These are phyloP conservation scores for Aspergillus aculeatinus DNA, from an alignment of 2,329 filamentous ascomycete species.

Conservation along the genomic window DNA sequence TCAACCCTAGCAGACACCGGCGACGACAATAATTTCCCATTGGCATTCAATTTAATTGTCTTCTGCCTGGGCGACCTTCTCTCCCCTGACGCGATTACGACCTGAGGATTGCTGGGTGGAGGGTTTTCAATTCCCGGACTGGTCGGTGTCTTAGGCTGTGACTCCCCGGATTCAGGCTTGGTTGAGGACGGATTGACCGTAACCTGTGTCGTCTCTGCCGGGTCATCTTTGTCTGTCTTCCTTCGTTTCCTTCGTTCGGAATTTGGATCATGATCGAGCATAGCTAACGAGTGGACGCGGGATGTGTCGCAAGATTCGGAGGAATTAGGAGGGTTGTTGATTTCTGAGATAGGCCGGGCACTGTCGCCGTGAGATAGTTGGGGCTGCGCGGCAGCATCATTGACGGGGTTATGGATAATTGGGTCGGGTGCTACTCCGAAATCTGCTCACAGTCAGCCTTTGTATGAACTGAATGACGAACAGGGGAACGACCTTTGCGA, in stretches of 20 bases:
- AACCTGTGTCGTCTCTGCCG: neutral
- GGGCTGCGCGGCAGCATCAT: conserved; percentile 7
- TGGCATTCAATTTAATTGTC: conserved; percentile 41
- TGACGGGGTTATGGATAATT: conserved; percentile 7
- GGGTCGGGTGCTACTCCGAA: conserved; percentile 10
- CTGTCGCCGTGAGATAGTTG: neutral
- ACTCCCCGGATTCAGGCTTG: neutral
- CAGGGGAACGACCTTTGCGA: conserved; percentile 34
- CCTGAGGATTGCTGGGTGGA: neutral
- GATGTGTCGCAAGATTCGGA: conserved; percentile 1
- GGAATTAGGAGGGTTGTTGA: neutral
- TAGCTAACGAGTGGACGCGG: conserved; percentile 1
- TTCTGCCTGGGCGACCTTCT: conserved; percentile 54
- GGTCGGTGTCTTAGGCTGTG: neutral
- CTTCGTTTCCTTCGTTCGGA: conserved; percentile 36
- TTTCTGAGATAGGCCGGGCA: neutral
- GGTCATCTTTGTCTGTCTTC: conserved; percentile 27
- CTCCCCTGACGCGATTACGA: neutral
- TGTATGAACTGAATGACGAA: neutral
- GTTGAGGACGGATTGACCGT: neutral
- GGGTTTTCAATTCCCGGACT: neutral
- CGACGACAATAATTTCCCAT: conserved; percentile 46
- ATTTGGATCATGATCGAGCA: conserved; percentile 35
- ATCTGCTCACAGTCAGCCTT: conserved; percentile 21
- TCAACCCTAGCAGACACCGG: conserved; percentile 26